Evolutionary conservation across 148 eudicot genomes (phyloP), one percentile per base, ranked within the genome.

Genomic region (Chenopodium suecicum): DNA sequence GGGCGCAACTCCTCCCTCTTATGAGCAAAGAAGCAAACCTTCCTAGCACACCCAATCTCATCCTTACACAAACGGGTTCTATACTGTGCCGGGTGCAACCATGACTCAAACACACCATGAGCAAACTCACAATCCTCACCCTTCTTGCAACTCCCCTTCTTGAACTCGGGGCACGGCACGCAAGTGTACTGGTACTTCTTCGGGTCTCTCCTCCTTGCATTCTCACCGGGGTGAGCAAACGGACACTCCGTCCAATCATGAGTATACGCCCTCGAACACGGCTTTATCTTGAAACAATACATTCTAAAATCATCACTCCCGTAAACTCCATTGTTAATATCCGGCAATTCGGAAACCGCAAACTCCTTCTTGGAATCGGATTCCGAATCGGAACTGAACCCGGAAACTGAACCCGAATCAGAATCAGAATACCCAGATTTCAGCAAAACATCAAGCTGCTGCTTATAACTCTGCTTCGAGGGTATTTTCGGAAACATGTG

Each of bases 161-260:
- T 90, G 64, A 96, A 96, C 75, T 96, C 99, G 0, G 98, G 99
- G 77, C 99, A 96, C 0, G 99, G 99, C 1, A 96, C 99, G 22
- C 99, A 96, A 14, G 90, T 96, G 85, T 96, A 96, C 74, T 88
- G 86, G 56, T 83, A 86, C 93, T 91, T 94, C 77, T 84, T 81
- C 7, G 98, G 98, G 81, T 96, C 99, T 25, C 99, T 89, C 25
- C 99, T 84, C 80, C 95, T 80, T 0, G 99, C 99, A 48, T 96
- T 96, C 87, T 96, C 99, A 16, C 99, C 99, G 0, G 99, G 99
- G 76, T 94, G 99, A 56, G 88, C 98, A 77, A 96, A 95, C 1
- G 98, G 99, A 79, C 99, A 96, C 84, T 96, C 99, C 0, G 99
- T 96, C 99, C 99, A 96, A 32, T 96, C 99, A 46, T 96, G 99